Percentiles rank a stretch among this genome's conserved stretches.
Conservation (phyloP, 176 grass and related monocot species). For the Aegilops tauschii region DNA sequence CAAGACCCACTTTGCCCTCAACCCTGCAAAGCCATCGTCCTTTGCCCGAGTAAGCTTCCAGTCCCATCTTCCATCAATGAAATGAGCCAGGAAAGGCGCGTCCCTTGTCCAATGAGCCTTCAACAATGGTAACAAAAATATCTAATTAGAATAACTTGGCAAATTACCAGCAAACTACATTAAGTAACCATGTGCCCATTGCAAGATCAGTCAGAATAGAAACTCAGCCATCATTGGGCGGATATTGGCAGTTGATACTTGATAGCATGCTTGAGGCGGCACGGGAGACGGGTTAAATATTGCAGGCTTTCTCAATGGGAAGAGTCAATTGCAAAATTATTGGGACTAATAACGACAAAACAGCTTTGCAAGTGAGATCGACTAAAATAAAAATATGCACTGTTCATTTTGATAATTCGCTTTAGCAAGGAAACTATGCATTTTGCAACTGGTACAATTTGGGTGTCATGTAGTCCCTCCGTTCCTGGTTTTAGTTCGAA, state of each 20-base stretch:
- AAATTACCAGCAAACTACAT: not conserved
- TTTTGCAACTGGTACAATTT: not conserved
- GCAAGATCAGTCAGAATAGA: not conserved
- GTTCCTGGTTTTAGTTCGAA: no score
- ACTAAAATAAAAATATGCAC: not conserved
- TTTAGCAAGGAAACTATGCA: not conserved
- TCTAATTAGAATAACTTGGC: not conserved
- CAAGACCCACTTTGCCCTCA: slow-evolving; percentile 46
- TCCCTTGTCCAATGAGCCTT: slow-evolving; percentile 40
- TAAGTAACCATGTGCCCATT: not conserved
- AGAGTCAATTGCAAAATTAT: not conserved
- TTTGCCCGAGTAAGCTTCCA: slow-evolving; percentile 37
- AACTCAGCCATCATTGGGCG: not conserved
- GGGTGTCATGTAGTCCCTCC: not conserved
- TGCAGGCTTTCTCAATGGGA: not conserved
- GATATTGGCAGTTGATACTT: not conserved
- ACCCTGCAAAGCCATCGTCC: slow-evolving; percentile 42
- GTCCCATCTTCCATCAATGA: slow-evolving; percentile 40
- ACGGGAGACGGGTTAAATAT: not conserved
- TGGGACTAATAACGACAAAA: not conserved
- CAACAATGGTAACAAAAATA: slow-evolving; percentile 15
- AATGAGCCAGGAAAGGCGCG: slow-evolving; percentile 11
- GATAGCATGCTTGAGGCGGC: not conserved
- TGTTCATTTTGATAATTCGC: not conserved
- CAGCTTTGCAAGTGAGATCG: not conserved